Evolutionary conservation across 768 basidiomycete genomes (phyloP).

Genomic region (Psilocybe subaeruginosa): DNA sequence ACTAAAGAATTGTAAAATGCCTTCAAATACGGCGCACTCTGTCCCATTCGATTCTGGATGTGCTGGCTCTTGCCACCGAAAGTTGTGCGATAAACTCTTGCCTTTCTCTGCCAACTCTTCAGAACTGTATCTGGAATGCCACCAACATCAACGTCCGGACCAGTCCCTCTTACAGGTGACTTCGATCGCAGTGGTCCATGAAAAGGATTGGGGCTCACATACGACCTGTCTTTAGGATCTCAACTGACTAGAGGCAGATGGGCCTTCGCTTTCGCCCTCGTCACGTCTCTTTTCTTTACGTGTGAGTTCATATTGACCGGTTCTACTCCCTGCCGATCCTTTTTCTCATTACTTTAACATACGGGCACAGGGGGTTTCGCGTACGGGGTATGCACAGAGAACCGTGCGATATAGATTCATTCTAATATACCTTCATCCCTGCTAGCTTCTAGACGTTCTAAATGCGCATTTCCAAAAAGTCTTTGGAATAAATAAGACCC

Average conservation of each 20-base stretch:
- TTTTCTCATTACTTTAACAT: neutral
- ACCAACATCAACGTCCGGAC: neutral
- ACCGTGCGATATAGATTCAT: neutral
- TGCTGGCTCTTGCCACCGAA: neutral
- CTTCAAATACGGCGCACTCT: constrained; percentile 4
- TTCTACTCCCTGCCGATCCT: neutral
- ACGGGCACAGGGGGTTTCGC: constrained; percentile 59
- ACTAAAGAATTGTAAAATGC: neutral
- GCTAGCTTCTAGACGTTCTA: constrained; percentile 65
- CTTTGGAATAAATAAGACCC: constrained; percentile 67
- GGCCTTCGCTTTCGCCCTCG: constrained; percentile 64
- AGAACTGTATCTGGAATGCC: neutral
- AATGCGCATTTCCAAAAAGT: constrained; percentile 76
- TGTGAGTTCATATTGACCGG: constrained; percentile 39
- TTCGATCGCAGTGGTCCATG: neutral
- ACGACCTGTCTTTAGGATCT: constrained; percentile 30
- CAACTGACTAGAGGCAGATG: constrained; percentile 49
- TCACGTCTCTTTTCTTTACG: constrained; percentile 79
- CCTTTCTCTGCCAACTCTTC: neutral
- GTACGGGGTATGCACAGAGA: constrained; percentile 51
- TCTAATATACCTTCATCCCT: neutral
- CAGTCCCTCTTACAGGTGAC: constrained; percentile 23
- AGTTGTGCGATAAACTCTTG: neutral
- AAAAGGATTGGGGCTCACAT: neutral
- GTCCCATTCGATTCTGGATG: neutral